Evolutionary conservation across 2,329 filamentous ascomycete genomes (phyloP).

Genomic region (Aspergillus tanneri): DNA sequence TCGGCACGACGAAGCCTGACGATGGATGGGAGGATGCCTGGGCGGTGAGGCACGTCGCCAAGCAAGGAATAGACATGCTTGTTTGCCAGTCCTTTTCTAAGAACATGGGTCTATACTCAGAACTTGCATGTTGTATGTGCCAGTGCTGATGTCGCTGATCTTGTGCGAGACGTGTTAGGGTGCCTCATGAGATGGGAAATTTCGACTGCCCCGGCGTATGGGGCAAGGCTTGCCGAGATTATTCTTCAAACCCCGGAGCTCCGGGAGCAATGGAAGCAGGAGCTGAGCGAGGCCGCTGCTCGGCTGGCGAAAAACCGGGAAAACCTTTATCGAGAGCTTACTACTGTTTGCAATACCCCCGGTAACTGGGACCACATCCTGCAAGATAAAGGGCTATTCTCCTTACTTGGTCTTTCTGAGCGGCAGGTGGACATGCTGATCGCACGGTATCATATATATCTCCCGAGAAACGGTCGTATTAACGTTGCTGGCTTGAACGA

Average conservation of each 20-base stretch:
- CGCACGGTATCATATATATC: neutral
- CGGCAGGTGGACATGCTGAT: neutral
- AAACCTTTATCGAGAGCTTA: neutral
- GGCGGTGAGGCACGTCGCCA: conserved; percentile 77
- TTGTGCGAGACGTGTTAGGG: no score
- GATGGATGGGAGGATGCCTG: conserved; percentile 69
- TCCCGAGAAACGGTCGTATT: neutral
- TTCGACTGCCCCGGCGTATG: neutral
- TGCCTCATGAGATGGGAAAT: neutral
- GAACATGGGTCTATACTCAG: conserved; percentile 75
- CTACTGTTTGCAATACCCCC: neutral
- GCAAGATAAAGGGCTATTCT: neutral
- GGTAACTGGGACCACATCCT: neutral
- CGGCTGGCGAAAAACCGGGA: no score
- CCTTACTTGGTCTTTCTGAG: no score
- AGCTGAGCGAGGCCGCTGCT: no score
- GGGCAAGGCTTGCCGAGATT: neutral
- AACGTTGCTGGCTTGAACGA: neutral
- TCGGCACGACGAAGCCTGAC: conserved; percentile 74
- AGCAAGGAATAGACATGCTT: conserved; percentile 27
- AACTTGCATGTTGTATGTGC: conserved; percentile 76
- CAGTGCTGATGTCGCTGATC: no score
- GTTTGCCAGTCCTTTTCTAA: conserved; percentile 56
- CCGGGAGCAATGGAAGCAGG: neutral
- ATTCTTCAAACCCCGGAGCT: neutral